Evolutionary conservation across 768 basidiomycete genomes (phyloP).

Genomic region (Hirschioporus abietinus): DNA sequence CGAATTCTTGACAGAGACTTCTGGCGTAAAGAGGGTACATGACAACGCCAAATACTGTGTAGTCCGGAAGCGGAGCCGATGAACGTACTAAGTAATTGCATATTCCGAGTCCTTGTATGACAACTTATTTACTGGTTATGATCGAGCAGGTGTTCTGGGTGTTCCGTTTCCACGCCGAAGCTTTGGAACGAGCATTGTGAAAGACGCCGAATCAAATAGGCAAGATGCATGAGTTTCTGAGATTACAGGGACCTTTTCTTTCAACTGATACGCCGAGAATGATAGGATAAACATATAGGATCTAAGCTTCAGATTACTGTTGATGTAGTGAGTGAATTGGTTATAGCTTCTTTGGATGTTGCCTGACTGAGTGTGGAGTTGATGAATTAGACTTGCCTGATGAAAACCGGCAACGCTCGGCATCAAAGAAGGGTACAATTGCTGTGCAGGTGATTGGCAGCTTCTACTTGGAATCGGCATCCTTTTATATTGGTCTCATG

Average conservation of each 20-base stretch:
- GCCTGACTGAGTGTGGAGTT: neutral
- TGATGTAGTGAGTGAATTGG: no score
- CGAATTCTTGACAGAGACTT: no score
- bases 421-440: neutral
- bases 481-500: neutral
- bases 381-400: neutral
- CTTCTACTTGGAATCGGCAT: neutral
- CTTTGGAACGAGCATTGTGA: neutral
- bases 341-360: neutral
- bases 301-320: neutral
- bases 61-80: neutral
- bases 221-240: neutral
- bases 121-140: neutral
- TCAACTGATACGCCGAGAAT: neutral
- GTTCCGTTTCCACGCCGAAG: neutral
- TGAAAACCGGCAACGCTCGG: neutral
- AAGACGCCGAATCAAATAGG: neutral
- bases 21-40: neutral
- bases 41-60: neutral
- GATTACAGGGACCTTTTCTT: no score
- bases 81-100: neutral
- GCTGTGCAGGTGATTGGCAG: constrained; percentile 1
- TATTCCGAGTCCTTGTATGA: no score
- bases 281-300: neutral
- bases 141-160: neutral